These are phyloP conservation scores for Trichoderma lentiforme DNA, from an alignment of 2,329 filamentous ascomycete species.

Conservation along the genomic window DNA sequence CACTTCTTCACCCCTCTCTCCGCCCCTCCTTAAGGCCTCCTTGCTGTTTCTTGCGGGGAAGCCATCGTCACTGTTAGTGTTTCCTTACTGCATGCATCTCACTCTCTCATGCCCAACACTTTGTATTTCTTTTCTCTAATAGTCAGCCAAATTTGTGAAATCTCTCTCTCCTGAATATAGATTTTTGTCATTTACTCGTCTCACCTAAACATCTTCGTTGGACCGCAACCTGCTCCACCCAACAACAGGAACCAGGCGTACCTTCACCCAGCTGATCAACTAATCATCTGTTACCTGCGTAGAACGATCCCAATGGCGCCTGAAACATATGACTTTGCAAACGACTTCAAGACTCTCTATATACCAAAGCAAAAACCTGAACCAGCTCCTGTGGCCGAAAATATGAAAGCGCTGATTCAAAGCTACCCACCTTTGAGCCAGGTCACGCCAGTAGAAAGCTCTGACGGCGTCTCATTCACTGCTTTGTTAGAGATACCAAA, in stretches of 20 bases:
- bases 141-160: neutral
- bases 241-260: neutral
- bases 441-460: constrained; percentile 56
- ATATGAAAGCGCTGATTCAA: constrained; percentile 40
- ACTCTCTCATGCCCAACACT: neutral
- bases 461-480: constrained; percentile 54
- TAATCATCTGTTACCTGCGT: neutral
- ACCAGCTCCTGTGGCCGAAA: constrained; percentile 26
- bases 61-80: neutral
- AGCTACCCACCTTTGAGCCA: constrained; percentile 73
- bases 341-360: constrained; percentile 37
- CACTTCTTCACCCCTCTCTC: neutral
- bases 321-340: constrained; percentile 34
- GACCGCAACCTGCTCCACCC: neutral
- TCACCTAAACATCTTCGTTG: neutral
- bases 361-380: constrained; percentile 38
- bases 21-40: neutral
- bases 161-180: neutral
- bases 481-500: constrained; percentile 66
- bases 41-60: constrained; percentile 8
- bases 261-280: neutral
- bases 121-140: no score
- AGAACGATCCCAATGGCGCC: constrained; percentile 24
- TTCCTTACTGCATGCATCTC: neutral
- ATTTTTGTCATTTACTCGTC: neutral